Conservation (phyloP, 2,329 filamentous ascomycete genomes). For the Neofusicoccum kwambonambiense region DNA sequence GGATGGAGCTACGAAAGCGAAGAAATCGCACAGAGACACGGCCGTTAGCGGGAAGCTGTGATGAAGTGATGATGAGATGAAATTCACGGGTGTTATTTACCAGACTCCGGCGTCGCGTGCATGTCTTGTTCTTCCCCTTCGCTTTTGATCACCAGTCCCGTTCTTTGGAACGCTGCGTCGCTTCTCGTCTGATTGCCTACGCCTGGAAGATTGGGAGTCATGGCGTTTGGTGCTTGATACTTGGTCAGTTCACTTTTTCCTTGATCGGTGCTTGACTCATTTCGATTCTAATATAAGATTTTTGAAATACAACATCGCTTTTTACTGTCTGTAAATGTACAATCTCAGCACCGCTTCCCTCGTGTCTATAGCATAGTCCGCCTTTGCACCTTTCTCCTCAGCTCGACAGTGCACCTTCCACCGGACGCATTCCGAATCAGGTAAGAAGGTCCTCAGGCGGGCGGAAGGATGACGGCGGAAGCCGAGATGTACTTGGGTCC, state of each 20-base stretch:
- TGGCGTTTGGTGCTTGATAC: neutral
- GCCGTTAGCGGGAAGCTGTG: constrained; percentile 13
- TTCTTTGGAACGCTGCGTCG: neutral
- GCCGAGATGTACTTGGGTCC: no score
- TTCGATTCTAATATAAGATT: neutral
- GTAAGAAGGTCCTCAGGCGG: no score
- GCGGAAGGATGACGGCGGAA: no score
- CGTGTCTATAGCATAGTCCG: no score
- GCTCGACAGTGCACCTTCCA: no score
- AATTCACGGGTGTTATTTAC: constrained; percentile 15
- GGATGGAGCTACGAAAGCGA: neutral
- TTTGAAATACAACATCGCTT: neutral
- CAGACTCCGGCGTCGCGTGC: constrained; percentile 10
- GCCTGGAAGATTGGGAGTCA: neutral
- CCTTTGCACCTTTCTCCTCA: no score
- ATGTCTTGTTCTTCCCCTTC: neutral
- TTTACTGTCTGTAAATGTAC: no score
- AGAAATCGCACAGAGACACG: constrained; percentile 1
- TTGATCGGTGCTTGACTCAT: neutral
- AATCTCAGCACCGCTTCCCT: no score
- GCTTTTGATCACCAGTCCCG: neutral
- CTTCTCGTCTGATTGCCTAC: neutral
- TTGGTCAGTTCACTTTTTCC: neutral
- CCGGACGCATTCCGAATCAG: no score
- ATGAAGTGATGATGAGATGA: constrained; percentile 17